These are phyloP conservation scores for Trichoderma sp. DNA, from an alignment of 2,329 filamentous ascomycete species.

Conservation along the genomic window DNA sequence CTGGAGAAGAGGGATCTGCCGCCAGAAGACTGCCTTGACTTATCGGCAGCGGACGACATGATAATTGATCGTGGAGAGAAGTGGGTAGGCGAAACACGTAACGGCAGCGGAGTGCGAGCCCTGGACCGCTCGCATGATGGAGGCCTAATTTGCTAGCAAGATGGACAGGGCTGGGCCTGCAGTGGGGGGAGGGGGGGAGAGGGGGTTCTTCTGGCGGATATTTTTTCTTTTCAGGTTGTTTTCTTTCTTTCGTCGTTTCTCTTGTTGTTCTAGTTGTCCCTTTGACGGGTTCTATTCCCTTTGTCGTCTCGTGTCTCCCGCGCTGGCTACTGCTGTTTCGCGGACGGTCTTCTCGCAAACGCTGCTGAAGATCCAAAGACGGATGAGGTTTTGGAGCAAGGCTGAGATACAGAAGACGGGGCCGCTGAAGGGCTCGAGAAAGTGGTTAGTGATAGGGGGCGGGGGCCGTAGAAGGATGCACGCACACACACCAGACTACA, in stretches of 20 bases:
- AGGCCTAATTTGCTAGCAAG: constrained; percentile 22
- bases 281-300: background rate
- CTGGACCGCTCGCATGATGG: constrained; percentile 43
- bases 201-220: background rate
- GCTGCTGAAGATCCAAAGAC: background rate
- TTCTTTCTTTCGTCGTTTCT: background rate
- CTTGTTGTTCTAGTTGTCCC: background rate
- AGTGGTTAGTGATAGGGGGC: constrained; percentile 17
- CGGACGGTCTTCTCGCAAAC: background rate
- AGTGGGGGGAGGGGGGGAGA: background rate
- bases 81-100: constrained; percentile 34
- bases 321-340: background rate
- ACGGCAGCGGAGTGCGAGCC: constrained; percentile 36
- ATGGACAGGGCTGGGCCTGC: constrained; percentile 20
- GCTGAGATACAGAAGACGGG: constrained; percentile 18
- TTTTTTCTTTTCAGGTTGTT: background rate
- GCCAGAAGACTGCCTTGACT: constrained; percentile 74
- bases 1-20: constrained; percentile 84
- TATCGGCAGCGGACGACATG: constrained; percentile 70
- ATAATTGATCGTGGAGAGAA: constrained; percentile 23
- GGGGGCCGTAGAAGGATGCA: constrained; percentile 11
- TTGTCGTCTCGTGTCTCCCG: background rate
- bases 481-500: constrained; percentile 2
- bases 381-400: constrained; percentile 2
- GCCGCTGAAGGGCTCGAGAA: constrained; percentile 17